These are phyloP conservation scores for Amaranthus cruentus DNA, from an alignment of 148 eudicot species.

Conservation along the genomic window DNA sequence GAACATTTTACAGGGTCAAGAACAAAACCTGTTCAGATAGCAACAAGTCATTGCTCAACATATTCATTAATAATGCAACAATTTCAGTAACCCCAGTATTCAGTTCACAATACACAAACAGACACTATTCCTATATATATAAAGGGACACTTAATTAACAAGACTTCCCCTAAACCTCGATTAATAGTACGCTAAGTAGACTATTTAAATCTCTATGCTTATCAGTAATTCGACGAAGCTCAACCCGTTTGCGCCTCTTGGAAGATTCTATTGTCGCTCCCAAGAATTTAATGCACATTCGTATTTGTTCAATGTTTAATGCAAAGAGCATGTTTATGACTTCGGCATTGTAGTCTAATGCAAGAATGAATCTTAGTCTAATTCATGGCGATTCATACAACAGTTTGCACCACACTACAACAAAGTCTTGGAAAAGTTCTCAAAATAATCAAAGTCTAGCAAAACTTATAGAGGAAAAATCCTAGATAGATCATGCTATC, in stretches of 20 bases:
- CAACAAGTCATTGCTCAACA: conserved; percentile 4
- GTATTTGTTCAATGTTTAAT: no score
- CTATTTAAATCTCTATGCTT: no score
- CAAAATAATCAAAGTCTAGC: no score
- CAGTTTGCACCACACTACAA: background rate
- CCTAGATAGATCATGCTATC: background rate
- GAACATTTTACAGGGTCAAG: conserved; percentile 42
- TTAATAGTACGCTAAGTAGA: background rate
- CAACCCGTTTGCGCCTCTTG: no score
- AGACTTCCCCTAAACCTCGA: background rate
- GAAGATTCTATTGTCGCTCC: no score
- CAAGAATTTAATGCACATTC: no score
- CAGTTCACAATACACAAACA: background rate
- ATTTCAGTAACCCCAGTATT: background rate
- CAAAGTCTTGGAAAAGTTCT: background rate
- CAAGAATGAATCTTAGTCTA: background rate
- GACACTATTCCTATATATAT: background rate
- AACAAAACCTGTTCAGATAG: conserved; percentile 33
- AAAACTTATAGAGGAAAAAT: background rate
- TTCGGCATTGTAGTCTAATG: background rate
- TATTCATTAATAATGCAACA: background rate
- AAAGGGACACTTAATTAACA: background rate
- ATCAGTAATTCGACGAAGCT: no score
- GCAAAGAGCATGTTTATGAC: no score
- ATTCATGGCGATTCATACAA: background rate